Evolutionary conservation across 2,329 filamentous ascomycete species (phyloP).

Genomic region (Bretziella fagacearum): DNA sequence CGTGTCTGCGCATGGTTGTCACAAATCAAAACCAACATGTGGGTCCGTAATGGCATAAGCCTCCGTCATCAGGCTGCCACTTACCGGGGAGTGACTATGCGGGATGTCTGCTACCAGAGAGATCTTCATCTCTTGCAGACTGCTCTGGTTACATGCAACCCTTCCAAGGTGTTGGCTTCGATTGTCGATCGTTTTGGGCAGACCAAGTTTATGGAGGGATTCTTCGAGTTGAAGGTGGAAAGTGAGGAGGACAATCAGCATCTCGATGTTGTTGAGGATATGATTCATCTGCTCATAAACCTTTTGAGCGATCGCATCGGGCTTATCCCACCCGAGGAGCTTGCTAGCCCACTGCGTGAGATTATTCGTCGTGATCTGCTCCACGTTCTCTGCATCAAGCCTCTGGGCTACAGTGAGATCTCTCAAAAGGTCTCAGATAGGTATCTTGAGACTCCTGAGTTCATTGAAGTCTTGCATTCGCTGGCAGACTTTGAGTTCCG

Average conservation of each 20-base stretch:
- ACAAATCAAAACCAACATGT: slow-evolving; percentile 97
- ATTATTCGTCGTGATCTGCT: slow-evolving; percentile 78
- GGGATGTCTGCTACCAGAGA: slow-evolving; percentile 84
- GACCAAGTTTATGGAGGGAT: slow-evolving; percentile 68
- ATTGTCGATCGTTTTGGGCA: slow-evolving; percentile 87
- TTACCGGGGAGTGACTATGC: slow-evolving; percentile 73
- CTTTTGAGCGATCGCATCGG: slow-evolving; percentile 77
- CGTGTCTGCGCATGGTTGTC: slow-evolving; percentile 91
- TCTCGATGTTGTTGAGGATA: slow-evolving; percentile 86
- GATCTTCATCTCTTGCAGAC: slow-evolving; percentile 91
- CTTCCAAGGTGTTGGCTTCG: slow-evolving; percentile 67
- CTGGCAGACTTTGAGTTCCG: slow-evolving; percentile 82
- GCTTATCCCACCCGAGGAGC: slow-evolving; percentile 50
- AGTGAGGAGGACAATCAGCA: slow-evolving; percentile 77
- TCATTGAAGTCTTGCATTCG: slow-evolving; percentile 66
- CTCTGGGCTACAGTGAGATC: slow-evolving; percentile 85
- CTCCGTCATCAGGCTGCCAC: slow-evolving; percentile 87
- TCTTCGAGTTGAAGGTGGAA: slow-evolving; percentile 54
- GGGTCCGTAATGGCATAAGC: slow-evolving; percentile 95
- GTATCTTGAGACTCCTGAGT: slow-evolving; percentile 75
- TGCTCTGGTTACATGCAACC: slow-evolving; percentile 71
- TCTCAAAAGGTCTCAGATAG: slow-evolving; percentile 73
- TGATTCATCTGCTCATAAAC: slow-evolving; percentile 84
- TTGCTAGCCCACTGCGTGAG: slow-evolving; percentile 41
- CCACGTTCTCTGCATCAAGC: slow-evolving; percentile 91